phyloP scores from a whole-genome alignment of 164 flowering plant genomes.

The Vitis amurensis region DNA sequence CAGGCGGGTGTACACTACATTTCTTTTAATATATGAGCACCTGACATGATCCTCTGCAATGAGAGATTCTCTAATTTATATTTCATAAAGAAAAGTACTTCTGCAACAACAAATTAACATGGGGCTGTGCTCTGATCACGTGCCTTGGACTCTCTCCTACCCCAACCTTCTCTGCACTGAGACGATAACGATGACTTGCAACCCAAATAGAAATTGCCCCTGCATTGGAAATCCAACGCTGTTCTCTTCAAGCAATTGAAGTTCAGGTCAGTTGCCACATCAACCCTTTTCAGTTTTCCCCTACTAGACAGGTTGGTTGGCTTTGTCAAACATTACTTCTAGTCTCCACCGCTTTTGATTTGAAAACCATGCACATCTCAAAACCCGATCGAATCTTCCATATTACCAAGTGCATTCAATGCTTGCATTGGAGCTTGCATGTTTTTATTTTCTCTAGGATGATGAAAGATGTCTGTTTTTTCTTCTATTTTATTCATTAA shows the following conservation, averaged over 20 bases:
- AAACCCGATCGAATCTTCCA: constrained; percentile 51
- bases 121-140: neutral
- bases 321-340: constrained; percentile 30
- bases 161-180: neutral
- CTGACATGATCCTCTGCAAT: no score
- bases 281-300: neutral
- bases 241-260: constrained; percentile 16
- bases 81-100: neutral
- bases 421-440: constrained; percentile 44
- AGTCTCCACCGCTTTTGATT: constrained; percentile 14
- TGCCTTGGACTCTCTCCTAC: constrained; percentile 1
- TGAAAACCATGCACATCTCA: constrained; percentile 36
- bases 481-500: constrained; percentile 15
- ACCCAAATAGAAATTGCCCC: neutral
- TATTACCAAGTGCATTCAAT: constrained; percentile 49
- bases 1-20: no score
- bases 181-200: constrained; percentile 6
- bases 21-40: no score
- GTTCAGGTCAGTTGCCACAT: constrained; percentile 5
- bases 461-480: constrained; percentile 64
- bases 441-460: constrained; percentile 36
- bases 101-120: constrained; percentile 2
- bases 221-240: constrained; percentile 19
- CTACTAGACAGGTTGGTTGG: neutral
- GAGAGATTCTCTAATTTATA: no score